A percentile compares a stretch with the other conserved stretches of the same genome.
Evolutionary conservation across 305 asterid genomes (phyloP).

Genomic region (Fraxinus ornus): DNA sequence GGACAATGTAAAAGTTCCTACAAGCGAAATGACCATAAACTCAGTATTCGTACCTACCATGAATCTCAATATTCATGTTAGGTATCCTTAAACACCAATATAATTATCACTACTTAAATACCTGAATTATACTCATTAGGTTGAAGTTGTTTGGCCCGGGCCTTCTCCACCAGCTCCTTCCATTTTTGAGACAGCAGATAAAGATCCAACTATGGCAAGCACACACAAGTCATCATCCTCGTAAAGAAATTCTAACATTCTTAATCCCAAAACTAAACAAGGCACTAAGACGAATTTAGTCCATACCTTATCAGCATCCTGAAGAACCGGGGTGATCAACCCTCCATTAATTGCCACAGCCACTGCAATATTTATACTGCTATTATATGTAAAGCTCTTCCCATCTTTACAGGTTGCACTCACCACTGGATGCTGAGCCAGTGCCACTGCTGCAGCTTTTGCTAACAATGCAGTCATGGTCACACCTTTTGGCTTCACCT

Average conservation of each 20-base stretch:
- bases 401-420: slow-evolving; percentile 90
- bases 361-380: slow-evolving; percentile 78
- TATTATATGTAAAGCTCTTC: slow-evolving; percentile 78
- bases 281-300: background rate
- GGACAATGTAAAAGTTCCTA: slow-evolving; percentile 89
- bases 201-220: slow-evolving; percentile 73
- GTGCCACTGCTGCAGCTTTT: slow-evolving; percentile 93
- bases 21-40: slow-evolving; percentile 12
- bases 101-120: slow-evolving; percentile 16
- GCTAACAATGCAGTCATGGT: slow-evolving; percentile 95
- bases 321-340: slow-evolving; percentile 95
- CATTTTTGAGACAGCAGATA: slow-evolving; percentile 87
- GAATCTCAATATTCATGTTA: background rate
- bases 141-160: slow-evolving; percentile 91
- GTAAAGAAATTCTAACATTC: slow-evolving; percentile 2
- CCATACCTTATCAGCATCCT: slow-evolving; percentile 89
- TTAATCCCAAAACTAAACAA: slow-evolving; percentile 1
- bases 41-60: slow-evolving; percentile 7
- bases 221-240: slow-evolving; percentile 25
- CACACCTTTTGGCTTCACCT: slow-evolving; percentile 81
- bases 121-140: slow-evolving; percentile 95
- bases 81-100: background rate
- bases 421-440: slow-evolving; percentile 94
- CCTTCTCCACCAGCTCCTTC: slow-evolving; percentile 96
- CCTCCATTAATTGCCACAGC: slow-evolving; percentile 96